Base-by-base conservation (phyloP, 2,329 filamentous ascomycete genomes). In the Colletotrichum paranaense region DNA sequence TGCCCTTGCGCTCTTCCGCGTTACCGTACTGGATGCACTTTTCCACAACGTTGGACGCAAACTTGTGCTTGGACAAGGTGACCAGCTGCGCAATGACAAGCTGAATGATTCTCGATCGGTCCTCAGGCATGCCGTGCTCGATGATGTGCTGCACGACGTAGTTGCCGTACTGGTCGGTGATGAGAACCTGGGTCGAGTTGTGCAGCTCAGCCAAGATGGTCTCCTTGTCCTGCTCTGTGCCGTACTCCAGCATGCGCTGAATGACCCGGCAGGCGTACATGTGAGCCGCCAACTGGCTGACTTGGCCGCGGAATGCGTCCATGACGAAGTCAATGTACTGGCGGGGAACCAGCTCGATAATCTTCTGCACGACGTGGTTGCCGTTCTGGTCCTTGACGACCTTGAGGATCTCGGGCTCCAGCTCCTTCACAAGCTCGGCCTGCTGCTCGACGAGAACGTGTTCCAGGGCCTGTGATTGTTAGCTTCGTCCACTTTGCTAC, bases 141-240 rank as follows among this genome's bases (percentile, higher is more conserved):
- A 99, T 95, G 64, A 98, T 91, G 80, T 98, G 95, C 81, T 98
- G 97, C 4, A 94, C 93, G 22, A 99, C 97, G 80, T 99, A 99
- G 83, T 99, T 99, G 73, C 97, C 97, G 79, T 93, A 99, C 76
- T 95, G 92, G 79, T 98, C 94, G 1, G 91, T 91, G 75, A 98
- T 94, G 71, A 98, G 89, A 68, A 88, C 89, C 38, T 89, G 82
- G 11, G 94, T 91, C 76, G 92, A 93, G 11, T 88, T 86, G 79
- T 97, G 93, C 26, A 99, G 88, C 83, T 98, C 96, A 1, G 88
- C 85, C 79, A 98, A 89, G 64, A 98, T 92, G 38, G 88, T 88
- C 60, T 88, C 86, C 82, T 92, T 93, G 78, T 97, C 93, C 1
- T 88, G 86, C 53, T 93, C 90, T 19, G 92, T 91, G 66, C 94